These are phyloP conservation scores for Vitis riparia DNA, from an alignment of 164 flowering plant species.

Conservation along the genomic window DNA sequence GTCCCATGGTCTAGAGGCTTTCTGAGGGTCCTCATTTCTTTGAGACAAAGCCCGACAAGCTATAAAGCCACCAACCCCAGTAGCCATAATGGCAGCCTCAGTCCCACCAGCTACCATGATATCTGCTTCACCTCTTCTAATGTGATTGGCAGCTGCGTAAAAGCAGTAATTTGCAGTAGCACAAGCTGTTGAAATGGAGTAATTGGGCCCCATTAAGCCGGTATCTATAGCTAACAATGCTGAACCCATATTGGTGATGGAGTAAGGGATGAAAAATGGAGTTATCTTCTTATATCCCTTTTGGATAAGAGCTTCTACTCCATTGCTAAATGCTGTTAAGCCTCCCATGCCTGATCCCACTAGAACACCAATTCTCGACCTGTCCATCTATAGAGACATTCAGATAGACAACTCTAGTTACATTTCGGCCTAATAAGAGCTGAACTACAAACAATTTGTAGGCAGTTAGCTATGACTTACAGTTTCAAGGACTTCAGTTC, in stretches of 20 bases:
- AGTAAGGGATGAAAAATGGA: slow-evolving; percentile 76
- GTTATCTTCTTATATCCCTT: slow-evolving; percentile 67
- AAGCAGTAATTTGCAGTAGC: slow-evolving; percentile 81
- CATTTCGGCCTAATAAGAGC: neutral
- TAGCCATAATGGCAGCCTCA: slow-evolving; percentile 54
- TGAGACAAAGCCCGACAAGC: slow-evolving; percentile 81
- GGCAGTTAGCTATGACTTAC: slow-evolving; percentile 23
- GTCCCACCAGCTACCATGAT: slow-evolving; percentile 69
- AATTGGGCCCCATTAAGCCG: slow-evolving; percentile 78
- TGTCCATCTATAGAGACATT: slow-evolving; percentile 52
- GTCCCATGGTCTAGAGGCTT: slow-evolving; percentile 75
- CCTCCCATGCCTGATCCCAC: slow-evolving; percentile 87
- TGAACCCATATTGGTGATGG: slow-evolving; percentile 77
- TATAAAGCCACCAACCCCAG: slow-evolving; percentile 68
- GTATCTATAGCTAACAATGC: slow-evolving; percentile 74
- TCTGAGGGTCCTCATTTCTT: slow-evolving; percentile 52
- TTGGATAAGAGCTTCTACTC: slow-evolving; percentile 53
- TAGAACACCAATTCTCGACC: slow-evolving; percentile 50
- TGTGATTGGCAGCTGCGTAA: slow-evolving; percentile 74
- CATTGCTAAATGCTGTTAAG: slow-evolving; percentile 50
- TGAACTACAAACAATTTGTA: neutral
- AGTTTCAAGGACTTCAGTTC: slow-evolving; percentile 45
- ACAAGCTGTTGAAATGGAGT: slow-evolving; percentile 78
- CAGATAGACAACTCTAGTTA: neutral
- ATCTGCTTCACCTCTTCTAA: slow-evolving; percentile 67